Conservation (phyloP, 257 asterid genomes). For the Jasminum sambac region DNA sequence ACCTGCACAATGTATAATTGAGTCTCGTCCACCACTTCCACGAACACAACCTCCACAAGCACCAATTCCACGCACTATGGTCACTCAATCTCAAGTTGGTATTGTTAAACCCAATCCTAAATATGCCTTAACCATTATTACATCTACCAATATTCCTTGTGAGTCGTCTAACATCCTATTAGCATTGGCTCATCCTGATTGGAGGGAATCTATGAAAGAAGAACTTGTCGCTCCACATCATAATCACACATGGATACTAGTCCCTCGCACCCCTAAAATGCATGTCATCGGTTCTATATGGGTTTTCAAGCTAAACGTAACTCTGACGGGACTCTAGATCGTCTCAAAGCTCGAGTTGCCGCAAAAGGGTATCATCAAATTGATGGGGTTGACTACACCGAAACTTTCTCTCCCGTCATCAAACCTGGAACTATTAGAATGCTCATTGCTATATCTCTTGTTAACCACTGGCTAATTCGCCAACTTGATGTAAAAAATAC, state of each 20-base stretch:
- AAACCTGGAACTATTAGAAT: too few species aligned
- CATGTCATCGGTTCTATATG: background rate
- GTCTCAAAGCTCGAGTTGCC: background rate
- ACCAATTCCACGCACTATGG: too few species aligned
- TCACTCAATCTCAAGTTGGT: background rate
- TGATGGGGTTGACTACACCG: background rate
- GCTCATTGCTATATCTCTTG: too few species aligned
- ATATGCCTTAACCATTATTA: background rate
- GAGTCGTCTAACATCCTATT: background rate
- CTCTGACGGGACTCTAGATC: background rate
- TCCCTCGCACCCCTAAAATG: background rate
- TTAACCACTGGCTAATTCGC: too few species aligned
- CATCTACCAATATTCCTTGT: background rate
- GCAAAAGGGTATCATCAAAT: background rate
- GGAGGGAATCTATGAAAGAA: background rate
- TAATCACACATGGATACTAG: background rate
- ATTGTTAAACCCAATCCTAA: background rate
- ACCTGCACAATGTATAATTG: too few species aligned
- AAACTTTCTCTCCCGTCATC: background rate
- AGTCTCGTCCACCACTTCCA: too few species aligned
- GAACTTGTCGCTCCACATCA: background rate
- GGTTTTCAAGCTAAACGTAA: background rate
- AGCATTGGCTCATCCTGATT: background rate
- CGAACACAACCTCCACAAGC: too few species aligned
- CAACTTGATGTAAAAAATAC: too few species aligned